Evolutionary conservation across 352 stramenopile genomes (phyloP), one percentile per base, ranked within the genome.

Genomic region (Peronospora farinosa): DNA sequence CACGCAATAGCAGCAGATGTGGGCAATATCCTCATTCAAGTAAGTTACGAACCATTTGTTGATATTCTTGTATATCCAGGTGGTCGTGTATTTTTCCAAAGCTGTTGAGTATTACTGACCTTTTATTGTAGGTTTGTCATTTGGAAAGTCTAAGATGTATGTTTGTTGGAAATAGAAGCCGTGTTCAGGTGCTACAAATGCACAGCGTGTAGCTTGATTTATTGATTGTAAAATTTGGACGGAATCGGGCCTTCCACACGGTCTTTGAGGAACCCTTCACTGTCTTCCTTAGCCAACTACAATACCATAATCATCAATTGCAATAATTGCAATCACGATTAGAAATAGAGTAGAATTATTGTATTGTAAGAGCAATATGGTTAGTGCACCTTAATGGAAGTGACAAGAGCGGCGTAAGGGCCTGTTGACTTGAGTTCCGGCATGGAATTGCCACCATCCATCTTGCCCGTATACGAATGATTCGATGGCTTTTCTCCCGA

Each of bases 251-350:
- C 78, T 60, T 92, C 80, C 31, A 85, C 75, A 43, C 84, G 82
- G 64, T 92, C 76, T 50, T 88, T 88, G 7, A 92, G 63, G 56
- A 89, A 88, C 12, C 27, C 52, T 57, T 92, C 80, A 54, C 80
- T 92, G 62, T 86, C 79, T 32, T 87, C 72, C 45, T 92, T 92
- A 13, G 78, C 78, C 38, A 76, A 67, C 80, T 92, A 37, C 1
- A 33, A 25, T 13, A 15, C 19, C 51, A 27, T 7, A 17, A n/a
- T 16, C 40, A 28, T 25, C 9, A 35, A 27, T 28, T 10, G 15
- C 23, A 48, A 13, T 6, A 42, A 27, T 31, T 17, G 32, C 8
- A 25, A 32, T 45, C 11, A 17, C 7, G 31, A 27, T 16, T 45
- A 33, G 23, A 23, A 4, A 51, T 46, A 0, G 7, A 45, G 16